Evolutionary conservation across 2,329 filamentous ascomycete genomes (phyloP).

Genomic region (Botrytis tulipae): DNA sequence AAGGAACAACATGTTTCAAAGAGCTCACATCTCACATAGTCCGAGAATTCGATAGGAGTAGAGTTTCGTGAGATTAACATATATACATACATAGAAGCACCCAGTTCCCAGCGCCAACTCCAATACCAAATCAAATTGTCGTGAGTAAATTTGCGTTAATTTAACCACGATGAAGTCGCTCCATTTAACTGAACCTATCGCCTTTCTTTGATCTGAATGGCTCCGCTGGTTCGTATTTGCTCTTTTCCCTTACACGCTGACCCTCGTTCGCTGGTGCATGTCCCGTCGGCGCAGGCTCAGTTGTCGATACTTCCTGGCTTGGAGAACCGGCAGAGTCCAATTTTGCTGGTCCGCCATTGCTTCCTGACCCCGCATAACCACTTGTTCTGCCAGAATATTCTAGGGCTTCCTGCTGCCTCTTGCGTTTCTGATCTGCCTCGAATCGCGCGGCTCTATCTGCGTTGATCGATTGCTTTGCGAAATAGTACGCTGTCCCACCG

Average conservation of each 20-base stretch:
- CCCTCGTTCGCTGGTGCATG: slow-evolving; percentile 73
- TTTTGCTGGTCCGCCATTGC: slow-evolving; percentile 52
- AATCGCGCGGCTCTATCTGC: slow-evolving; percentile 75
- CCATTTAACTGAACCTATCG: slow-evolving; percentile 69
- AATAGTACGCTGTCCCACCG: slow-evolving; percentile 89
- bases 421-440: slow-evolving; percentile 60
- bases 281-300: slow-evolving; percentile 80
- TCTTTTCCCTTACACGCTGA: slow-evolving; percentile 69
- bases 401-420: slow-evolving; percentile 55
- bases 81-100: not conserved
- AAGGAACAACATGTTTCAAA: not conserved
- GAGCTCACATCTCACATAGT: not conserved
- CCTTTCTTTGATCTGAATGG: slow-evolving; percentile 79
- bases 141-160: not conserved
- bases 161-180: not conserved
- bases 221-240: slow-evolving; percentile 80
- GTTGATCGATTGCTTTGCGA: slow-evolving; percentile 93
- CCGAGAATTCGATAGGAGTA: not conserved
- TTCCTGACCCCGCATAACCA: slow-evolving; percentile 36
- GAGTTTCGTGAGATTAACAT: slow-evolving; percentile 11
- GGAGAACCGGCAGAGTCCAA: slow-evolving; percentile 61
- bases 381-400: slow-evolving; percentile 46
- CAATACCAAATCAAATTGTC: slow-evolving; percentile 13
- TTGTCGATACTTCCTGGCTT: slow-evolving; percentile 61
- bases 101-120: slow-evolving; percentile 8